Conservation (phyloP, 305 asterid genomes). For the Striga hermonthica region DNA sequence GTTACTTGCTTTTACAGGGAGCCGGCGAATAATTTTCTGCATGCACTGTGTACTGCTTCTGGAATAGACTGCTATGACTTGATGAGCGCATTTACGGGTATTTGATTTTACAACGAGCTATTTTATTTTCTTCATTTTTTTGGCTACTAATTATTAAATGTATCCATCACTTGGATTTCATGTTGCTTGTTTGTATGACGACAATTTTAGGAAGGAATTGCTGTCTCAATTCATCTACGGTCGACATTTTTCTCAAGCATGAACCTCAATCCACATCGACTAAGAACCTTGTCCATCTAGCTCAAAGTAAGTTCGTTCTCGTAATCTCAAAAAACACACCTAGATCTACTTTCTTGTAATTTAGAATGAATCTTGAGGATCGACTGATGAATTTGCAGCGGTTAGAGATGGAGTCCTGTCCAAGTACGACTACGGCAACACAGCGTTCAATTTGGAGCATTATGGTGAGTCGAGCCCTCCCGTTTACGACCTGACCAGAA, state of each 20-base stretch:
- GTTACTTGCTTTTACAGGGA: constrained; percentile 35
- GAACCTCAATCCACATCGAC: constrained; percentile 87
- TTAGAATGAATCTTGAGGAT: too few species aligned
- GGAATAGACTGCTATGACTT: constrained; percentile 67
- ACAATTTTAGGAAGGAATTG: constrained; percentile 60
- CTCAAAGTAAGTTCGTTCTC: constrained; percentile 63
- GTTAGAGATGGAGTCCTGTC: constrained; percentile 52
- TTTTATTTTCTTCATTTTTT: not conserved
- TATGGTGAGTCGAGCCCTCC: constrained; percentile 72
- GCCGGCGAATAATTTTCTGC: constrained; percentile 42
- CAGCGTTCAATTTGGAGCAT: constrained; percentile 46
- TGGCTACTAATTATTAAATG: not conserved
- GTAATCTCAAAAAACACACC: too few species aligned
- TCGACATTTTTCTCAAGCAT: constrained; percentile 53
- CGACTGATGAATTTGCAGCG: constrained; percentile 39
- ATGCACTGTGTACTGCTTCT: constrained; percentile 42
- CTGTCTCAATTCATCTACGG: constrained; percentile 69
- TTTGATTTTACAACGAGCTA: not conserved
- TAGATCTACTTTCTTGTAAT: too few species aligned
- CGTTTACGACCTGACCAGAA: constrained; percentile 44
- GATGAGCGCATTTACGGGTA: constrained; percentile 65
- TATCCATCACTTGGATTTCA: not conserved
- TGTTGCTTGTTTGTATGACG: not conserved
- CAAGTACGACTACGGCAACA: constrained; percentile 60
- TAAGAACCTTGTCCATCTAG: constrained; percentile 76